Percentiles rank a stretch among this genome's conserved stretches.
Evolutionary conservation across 2,329 filamentous ascomycete genomes (phyloP).

Genomic region (Bipolaris bicolor): DNA sequence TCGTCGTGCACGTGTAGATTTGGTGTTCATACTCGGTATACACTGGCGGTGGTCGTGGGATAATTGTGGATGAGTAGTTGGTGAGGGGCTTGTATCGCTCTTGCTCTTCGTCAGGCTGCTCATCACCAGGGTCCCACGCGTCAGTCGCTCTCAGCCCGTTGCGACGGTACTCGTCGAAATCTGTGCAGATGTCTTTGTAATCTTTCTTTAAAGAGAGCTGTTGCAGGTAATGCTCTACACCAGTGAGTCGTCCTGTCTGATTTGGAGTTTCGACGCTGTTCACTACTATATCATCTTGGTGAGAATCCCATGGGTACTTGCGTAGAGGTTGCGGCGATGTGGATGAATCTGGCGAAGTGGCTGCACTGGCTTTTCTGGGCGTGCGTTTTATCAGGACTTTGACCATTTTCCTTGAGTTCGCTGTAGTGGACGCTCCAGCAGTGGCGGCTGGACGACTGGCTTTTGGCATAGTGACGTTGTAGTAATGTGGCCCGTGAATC

Average conservation of each 20-base stretch:
- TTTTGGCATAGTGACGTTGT: background rate
- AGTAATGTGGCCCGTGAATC: no score
- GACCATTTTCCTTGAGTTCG: background rate
- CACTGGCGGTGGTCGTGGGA: background rate
- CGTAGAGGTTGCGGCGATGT: background rate
- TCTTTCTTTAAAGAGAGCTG: background rate
- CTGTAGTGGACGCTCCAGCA: background rate
- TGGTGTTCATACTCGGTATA: constrained; percentile 4
- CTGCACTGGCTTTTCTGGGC: background rate
- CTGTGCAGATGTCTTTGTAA: constrained; percentile 4
- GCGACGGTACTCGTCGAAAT: background rate
- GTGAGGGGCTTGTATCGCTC: background rate
- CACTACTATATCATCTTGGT: constrained; percentile 25
- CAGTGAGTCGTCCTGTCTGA: background rate
- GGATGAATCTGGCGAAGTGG: background rate
- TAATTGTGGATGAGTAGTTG: no score
- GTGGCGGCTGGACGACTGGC: background rate
- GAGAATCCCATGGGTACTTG: constrained; percentile 17
- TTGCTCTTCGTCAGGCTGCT: background rate
- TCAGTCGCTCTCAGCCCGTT: background rate
- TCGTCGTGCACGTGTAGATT: constrained; percentile 26
- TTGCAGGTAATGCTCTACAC: constrained; percentile 16
- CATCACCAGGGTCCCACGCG: background rate
- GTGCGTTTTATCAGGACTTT: background rate
- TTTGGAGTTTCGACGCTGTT: constrained; percentile 18